phyloP scores from a whole-genome alignment of 495 filamentous ascomycete genomes.

The Xylaria sp. region DNA sequence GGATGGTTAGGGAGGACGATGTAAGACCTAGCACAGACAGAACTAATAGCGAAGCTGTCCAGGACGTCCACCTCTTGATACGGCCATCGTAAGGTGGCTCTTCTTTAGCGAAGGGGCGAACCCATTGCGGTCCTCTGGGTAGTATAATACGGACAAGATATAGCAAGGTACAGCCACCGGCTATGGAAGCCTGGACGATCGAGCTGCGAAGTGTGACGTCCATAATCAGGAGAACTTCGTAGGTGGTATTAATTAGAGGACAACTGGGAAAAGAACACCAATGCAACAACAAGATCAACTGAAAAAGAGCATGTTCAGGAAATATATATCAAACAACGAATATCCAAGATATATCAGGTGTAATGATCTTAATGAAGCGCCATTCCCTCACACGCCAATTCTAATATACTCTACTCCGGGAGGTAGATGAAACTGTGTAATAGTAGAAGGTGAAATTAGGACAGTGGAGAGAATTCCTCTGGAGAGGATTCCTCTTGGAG shows the following conservation, averaged over 20 bases:
- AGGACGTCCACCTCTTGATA: conserved; percentile 34
- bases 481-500: conserved; percentile 5
- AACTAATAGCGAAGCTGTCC: conserved; percentile 33
- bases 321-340: not conserved
- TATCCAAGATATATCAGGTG: not conserved
- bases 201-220: conserved; percentile 29
- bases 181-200: conserved; percentile 38
- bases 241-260: not conserved
- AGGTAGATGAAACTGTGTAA: not conserved
- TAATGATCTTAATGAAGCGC: not conserved
- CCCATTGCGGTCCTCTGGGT: conserved; percentile 42
- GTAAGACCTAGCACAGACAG: conserved; percentile 35
- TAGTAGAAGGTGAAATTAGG: not conserved
- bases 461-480: not conserved
- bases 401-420: not conserved
- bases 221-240: conserved; percentile 30
- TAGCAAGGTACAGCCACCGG: conserved; percentile 33
- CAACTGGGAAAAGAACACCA: conserved; percentile 15
- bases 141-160: conserved; percentile 32
- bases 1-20: conserved; percentile 33
- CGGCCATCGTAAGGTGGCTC: conserved; percentile 23
- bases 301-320: conserved; percentile 27
- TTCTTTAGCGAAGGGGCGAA: conserved; percentile 41
- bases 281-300: conserved; percentile 13
- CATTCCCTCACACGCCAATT: not conserved